Conservation (phyloP, 225 moss, liverwort and hornwort species). For the Ulota crispa region DNA sequence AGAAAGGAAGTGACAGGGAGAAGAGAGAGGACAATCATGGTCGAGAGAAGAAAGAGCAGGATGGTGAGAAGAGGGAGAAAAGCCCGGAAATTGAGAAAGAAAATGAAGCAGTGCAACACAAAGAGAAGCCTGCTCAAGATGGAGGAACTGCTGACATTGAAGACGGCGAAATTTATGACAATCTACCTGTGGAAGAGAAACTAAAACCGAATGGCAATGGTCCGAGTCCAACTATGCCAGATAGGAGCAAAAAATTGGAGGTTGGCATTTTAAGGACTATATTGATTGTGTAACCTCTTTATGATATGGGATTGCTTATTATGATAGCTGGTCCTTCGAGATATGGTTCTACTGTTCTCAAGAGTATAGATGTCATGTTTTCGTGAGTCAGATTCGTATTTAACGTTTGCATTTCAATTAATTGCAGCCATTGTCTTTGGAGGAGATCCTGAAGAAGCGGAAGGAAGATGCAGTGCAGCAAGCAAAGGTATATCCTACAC, state of each 20-base stretch:
- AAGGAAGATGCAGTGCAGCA: constrained; percentile 93
- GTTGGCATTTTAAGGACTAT: constrained; percentile 29
- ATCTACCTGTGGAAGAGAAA: constrained; percentile 36
- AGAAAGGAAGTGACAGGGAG: constrained; percentile 50
- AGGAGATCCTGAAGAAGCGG: constrained; percentile 92
- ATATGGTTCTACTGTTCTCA: neutral
- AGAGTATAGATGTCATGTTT: neutral
- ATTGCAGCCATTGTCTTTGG: constrained; percentile 88
- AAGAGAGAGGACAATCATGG: constrained; percentile 38
- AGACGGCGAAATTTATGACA: constrained; percentile 85
- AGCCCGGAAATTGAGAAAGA: constrained; percentile 47
- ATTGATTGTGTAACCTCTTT: neutral
- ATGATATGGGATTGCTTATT: neutral
- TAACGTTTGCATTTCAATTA: constrained; percentile 1
- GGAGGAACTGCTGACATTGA: constrained; percentile 55
- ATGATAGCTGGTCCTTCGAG: constrained; percentile 6
- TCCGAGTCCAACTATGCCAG: constrained; percentile 31
- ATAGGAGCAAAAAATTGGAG: constrained; percentile 68
- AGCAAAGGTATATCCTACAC: constrained; percentile 74
- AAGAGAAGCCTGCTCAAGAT: constrained; percentile 32
- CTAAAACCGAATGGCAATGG: constrained; percentile 32
- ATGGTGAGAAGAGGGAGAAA: constrained; percentile 46
- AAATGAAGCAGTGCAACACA: constrained; percentile 41
- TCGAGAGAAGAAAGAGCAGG: constrained; percentile 50
- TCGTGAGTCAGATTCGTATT: constrained; percentile 1